Evolutionary conservation across 2,329 filamentous ascomycete species (phyloP).

Genomic region (Onygenales sp.): DNA sequence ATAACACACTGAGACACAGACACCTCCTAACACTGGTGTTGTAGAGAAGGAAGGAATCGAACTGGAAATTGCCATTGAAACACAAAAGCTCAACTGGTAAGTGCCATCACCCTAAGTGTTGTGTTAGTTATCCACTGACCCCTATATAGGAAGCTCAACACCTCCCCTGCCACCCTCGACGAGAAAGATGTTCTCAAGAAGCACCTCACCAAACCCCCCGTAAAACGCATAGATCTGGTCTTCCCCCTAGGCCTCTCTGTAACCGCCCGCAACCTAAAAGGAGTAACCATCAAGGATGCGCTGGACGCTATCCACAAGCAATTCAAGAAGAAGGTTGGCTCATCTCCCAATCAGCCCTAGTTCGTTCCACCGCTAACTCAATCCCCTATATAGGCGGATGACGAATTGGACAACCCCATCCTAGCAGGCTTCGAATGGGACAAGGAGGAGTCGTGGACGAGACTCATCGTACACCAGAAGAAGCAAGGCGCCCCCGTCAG

Average conservation of each 20-base stretch:
- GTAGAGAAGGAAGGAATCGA: constrained; percentile 65
- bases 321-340: constrained; percentile 85
- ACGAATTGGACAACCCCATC: constrained; percentile 80
- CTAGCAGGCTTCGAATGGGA: constrained; percentile 96
- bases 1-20: background rate
- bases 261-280: constrained; percentile 81
- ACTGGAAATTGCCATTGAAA: constrained; percentile 67
- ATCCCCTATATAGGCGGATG: constrained; percentile 57
- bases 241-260: constrained; percentile 84
- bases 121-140: background rate
- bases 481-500: constrained; percentile 51
- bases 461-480: constrained; percentile 76
- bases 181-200: constrained; percentile 79
- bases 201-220: constrained; percentile 65
- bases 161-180: constrained; percentile 65
- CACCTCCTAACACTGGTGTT: background rate
- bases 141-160: constrained; percentile 80
- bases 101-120: constrained; percentile 20
- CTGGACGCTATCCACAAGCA: constrained; percentile 92
- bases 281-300: constrained; percentile 95
- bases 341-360: background rate
- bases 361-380: constrained; percentile 9
- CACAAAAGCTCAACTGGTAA: constrained; percentile 81
- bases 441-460: constrained; percentile 81
- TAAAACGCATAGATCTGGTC: constrained; percentile 91